Evolutionary conservation across 2,329 filamentous ascomycete species (phyloP).

Genomic region (Sphaerulina populicola): DNA sequence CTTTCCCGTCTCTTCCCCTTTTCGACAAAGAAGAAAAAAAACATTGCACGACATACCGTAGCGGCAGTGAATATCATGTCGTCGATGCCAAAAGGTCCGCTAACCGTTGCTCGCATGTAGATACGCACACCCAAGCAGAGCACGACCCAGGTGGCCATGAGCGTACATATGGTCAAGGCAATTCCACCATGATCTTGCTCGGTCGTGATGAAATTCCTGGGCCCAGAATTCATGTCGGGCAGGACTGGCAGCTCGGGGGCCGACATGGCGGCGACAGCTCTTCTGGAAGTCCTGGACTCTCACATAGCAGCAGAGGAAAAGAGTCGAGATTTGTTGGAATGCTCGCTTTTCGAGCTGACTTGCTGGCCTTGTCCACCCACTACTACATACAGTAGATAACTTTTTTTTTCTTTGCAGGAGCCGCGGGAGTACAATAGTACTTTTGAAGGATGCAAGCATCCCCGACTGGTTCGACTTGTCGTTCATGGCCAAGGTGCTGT

Average conservation of each 20-base stretch:
- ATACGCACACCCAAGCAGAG: constrained; percentile 22
- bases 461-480: background rate
- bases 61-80: constrained; percentile 21
- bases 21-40: background rate
- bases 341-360: background rate
- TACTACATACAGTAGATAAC: background rate
- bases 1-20: background rate
- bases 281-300: background rate
- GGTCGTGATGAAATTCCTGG: constrained; percentile 22
- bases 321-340: background rate
- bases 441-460: background rate
- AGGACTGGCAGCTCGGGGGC: constrained; percentile 10
- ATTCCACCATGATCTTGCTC: constrained; percentile 23
- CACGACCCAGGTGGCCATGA: constrained; percentile 23
- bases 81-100: constrained; percentile 21
- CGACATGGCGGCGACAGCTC: constrained; percentile 11
- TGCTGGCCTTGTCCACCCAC: background rate
- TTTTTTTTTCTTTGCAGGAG: no score
- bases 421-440: no score
- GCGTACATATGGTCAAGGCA: constrained; percentile 21
- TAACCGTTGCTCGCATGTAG: constrained; percentile 23
- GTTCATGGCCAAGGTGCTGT: background rate
- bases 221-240: constrained; percentile 20
- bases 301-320: background rate
- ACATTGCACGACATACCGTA: constrained; percentile 13